Evolutionary conservation across 106 monocot genomes (phyloP), one percentile per base, ranked within the genome.

Genomic region (Triglochin maritima): DNA sequence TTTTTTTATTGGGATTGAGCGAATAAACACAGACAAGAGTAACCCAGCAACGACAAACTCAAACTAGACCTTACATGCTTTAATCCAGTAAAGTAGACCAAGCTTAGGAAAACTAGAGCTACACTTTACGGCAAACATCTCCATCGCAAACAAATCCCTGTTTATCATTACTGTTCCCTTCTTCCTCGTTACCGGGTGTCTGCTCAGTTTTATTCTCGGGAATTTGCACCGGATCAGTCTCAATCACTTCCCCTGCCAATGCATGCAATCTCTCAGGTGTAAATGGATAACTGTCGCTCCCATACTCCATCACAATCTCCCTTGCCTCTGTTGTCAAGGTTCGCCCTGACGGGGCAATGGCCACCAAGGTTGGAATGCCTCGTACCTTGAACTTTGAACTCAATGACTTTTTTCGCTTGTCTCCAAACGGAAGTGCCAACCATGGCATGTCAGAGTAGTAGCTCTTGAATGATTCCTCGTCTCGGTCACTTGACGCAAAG

Each of bases 391-490:
- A 86, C n/a, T 46, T 73, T 14, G 67, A 65, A 59, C 44, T 61
- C n/a, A 93, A 64, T 9, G 51, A 64, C 56, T 79, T 73, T 70
- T 79, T 79, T 15, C 85, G 47, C 3, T 64, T 63, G 9, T 85
- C 85, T 6, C 73, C 73, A 55, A 81, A 81, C 7, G 89, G 89
- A 4, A 89, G 64, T 2, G 89, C 85, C 1, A 83, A 57, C 89
- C 89, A 89, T n/a, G 89, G 89, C 89, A 89, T 89, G 17, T 56
- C 50, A 5, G 79, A 64, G 48, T 68, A 83, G 83, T 70, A 85
- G 43, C 79, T 74, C 2, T 81, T 66, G 42, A 89, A 89, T 12
- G 89, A 80, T 15, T 14, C 59, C 67, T 89, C 66, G 29, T 85
- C 78, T 6, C 5, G 42, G 57, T 89, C 89, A 9, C 80, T 76